Percentiles rank a stretch among this genome's conserved stretches.
Conservation (phyloP, 2,329 filamentous ascomycete genomes). For the Cadophora sp. region DNA sequence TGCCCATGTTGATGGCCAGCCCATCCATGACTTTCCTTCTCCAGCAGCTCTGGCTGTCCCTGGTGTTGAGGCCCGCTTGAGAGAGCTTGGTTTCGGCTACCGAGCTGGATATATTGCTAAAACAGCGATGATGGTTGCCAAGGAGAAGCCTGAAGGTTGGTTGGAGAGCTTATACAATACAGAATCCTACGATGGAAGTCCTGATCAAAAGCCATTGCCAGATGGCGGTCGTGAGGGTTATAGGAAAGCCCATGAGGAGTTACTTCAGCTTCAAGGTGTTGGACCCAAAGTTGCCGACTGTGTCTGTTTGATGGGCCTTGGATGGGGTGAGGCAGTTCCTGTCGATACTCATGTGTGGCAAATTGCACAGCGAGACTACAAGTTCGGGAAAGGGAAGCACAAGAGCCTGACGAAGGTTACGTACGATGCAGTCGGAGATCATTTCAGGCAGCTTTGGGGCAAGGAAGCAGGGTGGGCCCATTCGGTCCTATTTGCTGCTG, state of each 20-base stretch:
- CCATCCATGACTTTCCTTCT: conserved; percentile 87
- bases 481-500: conserved; percentile 93
- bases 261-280: conserved; percentile 83
- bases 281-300: conserved; percentile 98
- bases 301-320: conserved; percentile 93
- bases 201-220: conserved; percentile 53
- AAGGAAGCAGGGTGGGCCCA: conserved; percentile 97
- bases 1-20: conserved; percentile 69
- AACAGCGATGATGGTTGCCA: conserved; percentile 78
- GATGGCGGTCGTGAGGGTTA: conserved; percentile 58
- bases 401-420: conserved; percentile 88
- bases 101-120: conserved; percentile 90
- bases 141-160: conserved; percentile 75
- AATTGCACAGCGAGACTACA: conserved; percentile 95
- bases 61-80: conserved; percentile 80
- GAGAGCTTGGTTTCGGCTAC: conserved; percentile 91
- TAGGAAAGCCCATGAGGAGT: conserved; percentile 82
- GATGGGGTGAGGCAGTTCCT: conserved; percentile 94
- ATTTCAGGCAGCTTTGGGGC: conserved; percentile 90
- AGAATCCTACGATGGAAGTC: conserved; percentile 75
- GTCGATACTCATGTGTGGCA: conserved; percentile 99
- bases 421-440: conserved; percentile 88
- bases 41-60: conserved; percentile 75
- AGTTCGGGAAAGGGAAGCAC: conserved; percentile 81
- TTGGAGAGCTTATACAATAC: conserved; percentile 80